phyloP scores from a whole-genome alignment of 2,329 filamentous ascomycete genomes.

The Aurifilum marmelostoma region DNA sequence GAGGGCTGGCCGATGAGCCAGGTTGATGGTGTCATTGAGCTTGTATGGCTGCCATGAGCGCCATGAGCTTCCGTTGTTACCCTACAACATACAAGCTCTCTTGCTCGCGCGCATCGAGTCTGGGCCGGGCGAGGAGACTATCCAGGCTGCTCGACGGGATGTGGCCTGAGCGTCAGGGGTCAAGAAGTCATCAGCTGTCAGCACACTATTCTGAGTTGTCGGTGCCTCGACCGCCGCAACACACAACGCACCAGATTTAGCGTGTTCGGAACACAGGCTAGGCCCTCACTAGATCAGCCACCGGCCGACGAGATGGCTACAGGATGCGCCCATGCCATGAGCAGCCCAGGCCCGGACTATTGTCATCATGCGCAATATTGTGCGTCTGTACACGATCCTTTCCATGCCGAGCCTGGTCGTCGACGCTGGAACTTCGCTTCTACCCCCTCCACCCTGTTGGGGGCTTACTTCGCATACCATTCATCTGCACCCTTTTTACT shows the following conservation, averaged over 20 bases:
- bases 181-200: background rate
- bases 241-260: background rate
- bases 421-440: conserved; percentile 6
- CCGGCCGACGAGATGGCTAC: background rate
- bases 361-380: background rate
- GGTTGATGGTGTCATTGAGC: conserved; percentile 58
- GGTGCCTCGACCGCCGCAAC: background rate
- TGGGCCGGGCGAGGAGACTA: background rate
- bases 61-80: background rate
- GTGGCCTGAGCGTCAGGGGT: background rate
- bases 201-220: background rate
- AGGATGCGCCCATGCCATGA: background rate
- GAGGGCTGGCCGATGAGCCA: conserved; percentile 54
- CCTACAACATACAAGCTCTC: background rate
- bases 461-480: conserved; percentile 8
- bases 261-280: background rate
- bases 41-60: conserved; percentile 55
- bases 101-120: background rate
- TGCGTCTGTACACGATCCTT: conserved; percentile 2
- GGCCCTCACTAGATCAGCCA: background rate
- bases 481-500: background rate
- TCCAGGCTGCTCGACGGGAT: background rate
- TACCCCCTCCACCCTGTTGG: background rate
- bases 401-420: conserved; percentile 9
- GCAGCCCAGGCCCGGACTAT: background rate